phyloP scores from a whole-genome alignment of 805 yeast species.

The Kuraishia piskuri region DNA sequence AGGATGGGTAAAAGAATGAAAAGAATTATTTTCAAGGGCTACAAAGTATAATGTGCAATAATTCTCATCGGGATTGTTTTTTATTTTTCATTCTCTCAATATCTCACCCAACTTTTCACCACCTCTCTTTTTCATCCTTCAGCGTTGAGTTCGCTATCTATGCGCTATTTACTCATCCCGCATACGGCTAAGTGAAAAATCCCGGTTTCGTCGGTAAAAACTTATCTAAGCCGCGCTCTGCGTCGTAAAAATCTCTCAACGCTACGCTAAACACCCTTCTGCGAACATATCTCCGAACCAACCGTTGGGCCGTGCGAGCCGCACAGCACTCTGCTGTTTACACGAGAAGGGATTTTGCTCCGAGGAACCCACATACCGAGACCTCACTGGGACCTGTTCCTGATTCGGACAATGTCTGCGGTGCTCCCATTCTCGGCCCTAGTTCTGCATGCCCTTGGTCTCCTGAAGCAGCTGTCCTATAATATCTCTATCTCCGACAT shows the following conservation, averaged over 20 bases:
- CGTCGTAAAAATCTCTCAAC: not conserved
- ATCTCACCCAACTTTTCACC: too few species aligned
- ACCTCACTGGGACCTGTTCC: not conserved
- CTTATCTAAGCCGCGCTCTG: not conserved
- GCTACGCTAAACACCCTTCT: not conserved
- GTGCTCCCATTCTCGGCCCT: not conserved
- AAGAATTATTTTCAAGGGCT: not conserved
- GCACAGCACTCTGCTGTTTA: too few species aligned
- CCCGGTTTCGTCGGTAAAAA: not conserved
- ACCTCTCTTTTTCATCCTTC: not conserved
- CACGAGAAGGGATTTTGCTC: not conserved
- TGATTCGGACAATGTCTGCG: not conserved
- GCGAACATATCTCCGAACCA: not conserved
- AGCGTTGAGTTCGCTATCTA: not conserved
- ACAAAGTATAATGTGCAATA: not conserved
- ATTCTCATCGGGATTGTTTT: not conserved
- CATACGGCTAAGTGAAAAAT: not conserved
- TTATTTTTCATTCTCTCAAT: not conserved
- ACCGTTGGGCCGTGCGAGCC: not conserved
- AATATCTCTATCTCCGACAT: not conserved
- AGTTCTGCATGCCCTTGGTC: not conserved
- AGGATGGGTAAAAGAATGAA: too few species aligned
- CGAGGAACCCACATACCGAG: not conserved
- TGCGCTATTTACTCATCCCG: not conserved
- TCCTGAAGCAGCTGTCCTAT: not conserved